Evolutionary conservation across 805 yeast species (phyloP), one percentile per base, ranked within the genome.

Genomic region (Saturnispora mendoncae): DNA sequence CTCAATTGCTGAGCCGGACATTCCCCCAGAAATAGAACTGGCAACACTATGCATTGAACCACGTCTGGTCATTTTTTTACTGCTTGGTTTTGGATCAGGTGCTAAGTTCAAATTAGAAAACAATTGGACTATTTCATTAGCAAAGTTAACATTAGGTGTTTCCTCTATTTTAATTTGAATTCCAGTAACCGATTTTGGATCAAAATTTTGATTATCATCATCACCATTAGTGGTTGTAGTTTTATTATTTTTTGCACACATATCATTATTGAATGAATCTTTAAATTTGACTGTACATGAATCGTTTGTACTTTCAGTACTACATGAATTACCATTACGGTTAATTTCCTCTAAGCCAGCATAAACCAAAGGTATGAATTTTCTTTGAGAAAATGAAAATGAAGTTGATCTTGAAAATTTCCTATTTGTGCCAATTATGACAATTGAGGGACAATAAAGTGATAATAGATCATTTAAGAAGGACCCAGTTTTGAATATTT

Each of bases 381-480:
- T 49, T 27, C 51, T 54, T 29, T 51, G 43, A 6, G 33, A n/a
- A 26, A 53, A 49, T 25, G 56, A 24, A n/a, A 57, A 47, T 6
- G 61, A 55, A 29, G 55, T 54, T 28, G 56, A 55, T 44, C 51
- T 51, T 36, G 55, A 50, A 28, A 48, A 44, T n/a, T 38, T 43
- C 32, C 47, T 44, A 30, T 54, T 51, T 9, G 61, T 53, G 9
- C 65, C 66, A 4, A 75, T 67, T 10, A 73, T 58, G 13, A 78
- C 69, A 39, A 76, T 50, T 39, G 69, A 67, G 10, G 88, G 87
- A 48, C 69, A 71, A 55, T 80, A 78, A 21, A 80, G 58, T 41
- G 68, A 63, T 50, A 76, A 63, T 57, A 74, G 68, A 48, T 79
- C 80, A 46, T 66, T 65, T 33, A 79, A 58, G 25, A 74, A 72